Conservation (phyloP, 768 basidiomycete genomes). For the Tylopilus vinaceipallidus region DNA sequence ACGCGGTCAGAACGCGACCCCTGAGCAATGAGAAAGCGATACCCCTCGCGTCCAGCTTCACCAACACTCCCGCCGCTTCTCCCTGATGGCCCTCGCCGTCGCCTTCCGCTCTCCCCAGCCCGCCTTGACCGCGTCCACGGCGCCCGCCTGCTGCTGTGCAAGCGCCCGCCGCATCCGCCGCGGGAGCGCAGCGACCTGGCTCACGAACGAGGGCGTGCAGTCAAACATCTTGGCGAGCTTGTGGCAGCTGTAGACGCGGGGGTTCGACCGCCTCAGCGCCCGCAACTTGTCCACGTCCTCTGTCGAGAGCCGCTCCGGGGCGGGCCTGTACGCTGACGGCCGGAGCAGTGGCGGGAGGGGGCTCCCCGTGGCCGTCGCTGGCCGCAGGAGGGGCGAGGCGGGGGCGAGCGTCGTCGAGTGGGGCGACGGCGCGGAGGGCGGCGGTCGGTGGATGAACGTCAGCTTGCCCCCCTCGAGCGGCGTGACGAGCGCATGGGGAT, state of each 20-base stretch:
- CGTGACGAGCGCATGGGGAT: constrained; percentile 50
- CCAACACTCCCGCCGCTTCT: constrained; percentile 73
- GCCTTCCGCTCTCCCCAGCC: constrained; percentile 73
- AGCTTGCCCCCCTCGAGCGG: constrained; percentile 51
- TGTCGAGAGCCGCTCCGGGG: constrained; percentile 44
- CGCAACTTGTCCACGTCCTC: constrained; percentile 57
- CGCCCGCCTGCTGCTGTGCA: constrained; percentile 42
- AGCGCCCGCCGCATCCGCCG: constrained; percentile 45
- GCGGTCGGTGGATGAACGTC: constrained; percentile 85
- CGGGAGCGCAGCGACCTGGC: constrained; percentile 59
- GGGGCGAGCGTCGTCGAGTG: constrained; percentile 68
- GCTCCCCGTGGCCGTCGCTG: constrained; percentile 27
- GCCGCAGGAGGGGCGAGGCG: constrained; percentile 64
- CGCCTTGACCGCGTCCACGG: constrained; percentile 46
- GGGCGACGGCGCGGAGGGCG: constrained; percentile 72
- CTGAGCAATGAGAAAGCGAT: too few relatives aligned
- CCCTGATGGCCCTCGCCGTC: constrained; percentile 58
- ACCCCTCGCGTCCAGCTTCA: too few relatives aligned
- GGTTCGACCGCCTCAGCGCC: constrained; percentile 55
- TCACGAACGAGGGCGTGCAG: constrained; percentile 68
- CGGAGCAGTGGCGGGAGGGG: constrained; percentile 51
- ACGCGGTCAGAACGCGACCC: too few relatives aligned
- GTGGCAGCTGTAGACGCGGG: constrained; percentile 55
- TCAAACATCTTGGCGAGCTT: constrained; percentile 76
- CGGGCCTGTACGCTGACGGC: constrained; percentile 34